Evolutionary conservation across 176 grass and related monocot genomes (phyloP).

Genomic region (Carex littledalei): DNA sequence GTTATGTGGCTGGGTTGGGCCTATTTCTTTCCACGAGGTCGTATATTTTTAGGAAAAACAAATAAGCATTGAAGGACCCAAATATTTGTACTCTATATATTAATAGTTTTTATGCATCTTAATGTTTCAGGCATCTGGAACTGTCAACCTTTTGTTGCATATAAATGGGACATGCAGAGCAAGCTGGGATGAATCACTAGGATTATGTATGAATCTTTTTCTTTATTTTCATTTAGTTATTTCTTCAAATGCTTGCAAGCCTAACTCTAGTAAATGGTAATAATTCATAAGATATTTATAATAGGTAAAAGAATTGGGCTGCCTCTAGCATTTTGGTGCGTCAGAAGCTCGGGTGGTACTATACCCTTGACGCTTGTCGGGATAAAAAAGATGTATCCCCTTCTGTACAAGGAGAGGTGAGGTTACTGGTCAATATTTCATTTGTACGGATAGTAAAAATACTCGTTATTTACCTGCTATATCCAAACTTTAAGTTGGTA

Average conservation of each 20-base stretch:
- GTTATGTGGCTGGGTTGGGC: slow-evolving; percentile 79
- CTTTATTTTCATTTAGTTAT: background rate
- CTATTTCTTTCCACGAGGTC: slow-evolving; percentile 82
- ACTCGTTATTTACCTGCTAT: background rate
- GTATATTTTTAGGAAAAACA: slow-evolving; percentile 3
- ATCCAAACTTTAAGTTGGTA: background rate
- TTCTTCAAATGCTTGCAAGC: background rate
- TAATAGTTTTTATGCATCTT: background rate
- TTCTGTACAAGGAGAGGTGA: slow-evolving; percentile 90
- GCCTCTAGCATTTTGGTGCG: slow-evolving; percentile 78
- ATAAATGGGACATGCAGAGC: slow-evolving; percentile 85
- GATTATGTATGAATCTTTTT: slow-evolving; percentile 70
- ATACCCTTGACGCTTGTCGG: slow-evolving; percentile 77
- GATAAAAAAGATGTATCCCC: slow-evolving; percentile 73
- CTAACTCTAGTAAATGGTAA: background rate
- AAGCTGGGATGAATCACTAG: slow-evolving; percentile 67
- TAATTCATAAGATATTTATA: slow-evolving; percentile 4
- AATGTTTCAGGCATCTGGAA: slow-evolving; percentile 52
- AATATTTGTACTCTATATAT: background rate
- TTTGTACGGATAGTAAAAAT: background rate
- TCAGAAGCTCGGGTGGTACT: slow-evolving; percentile 70
- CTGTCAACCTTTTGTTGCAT: slow-evolving; percentile 52
- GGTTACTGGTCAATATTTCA: background rate
- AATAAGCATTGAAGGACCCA: background rate
- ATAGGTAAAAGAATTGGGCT: slow-evolving; percentile 64